phyloP scores from a whole-genome alignment of 129 eudicot species.

The Centaurea solstitialis region DNA sequence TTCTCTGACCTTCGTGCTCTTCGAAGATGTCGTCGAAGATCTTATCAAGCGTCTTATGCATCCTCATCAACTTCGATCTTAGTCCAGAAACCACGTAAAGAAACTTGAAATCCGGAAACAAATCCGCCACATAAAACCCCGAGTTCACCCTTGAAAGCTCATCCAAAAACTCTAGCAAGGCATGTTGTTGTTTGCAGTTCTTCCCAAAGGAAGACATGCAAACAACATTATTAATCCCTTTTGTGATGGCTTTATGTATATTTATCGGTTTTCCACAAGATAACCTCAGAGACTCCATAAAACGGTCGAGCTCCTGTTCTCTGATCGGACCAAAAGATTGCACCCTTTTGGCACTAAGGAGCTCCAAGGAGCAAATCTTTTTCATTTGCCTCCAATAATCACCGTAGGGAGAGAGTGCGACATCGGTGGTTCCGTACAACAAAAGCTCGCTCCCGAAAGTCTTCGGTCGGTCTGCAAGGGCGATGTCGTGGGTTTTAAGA shows the following conservation, averaged over 20 bases:
- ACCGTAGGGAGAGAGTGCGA: background rate
- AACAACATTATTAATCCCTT: conserved; percentile 1
- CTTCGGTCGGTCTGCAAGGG: conserved; percentile 10
- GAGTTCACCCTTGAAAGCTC: background rate
- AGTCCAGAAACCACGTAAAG: conserved; percentile 6
- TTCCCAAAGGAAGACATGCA: conserved; percentile 1
- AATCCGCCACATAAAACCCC: conserved; percentile 22
- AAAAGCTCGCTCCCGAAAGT: background rate
- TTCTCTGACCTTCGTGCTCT: background rate
- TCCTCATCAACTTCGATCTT: conserved; percentile 19
- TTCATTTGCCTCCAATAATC: conserved; percentile 21
- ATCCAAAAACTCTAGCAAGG: background rate
- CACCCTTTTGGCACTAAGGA: conserved; percentile 21
- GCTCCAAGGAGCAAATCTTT: conserved; percentile 8
- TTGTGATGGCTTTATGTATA: background rate
- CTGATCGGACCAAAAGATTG: background rate
- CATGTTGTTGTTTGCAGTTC: conserved; percentile 14
- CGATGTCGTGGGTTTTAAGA: conserved; percentile 10
- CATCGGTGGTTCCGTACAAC: background rate
- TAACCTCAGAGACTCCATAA: background rate
- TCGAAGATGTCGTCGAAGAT: conserved; percentile 6
- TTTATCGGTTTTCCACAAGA: background rate
- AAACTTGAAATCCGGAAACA: conserved; percentile 13
- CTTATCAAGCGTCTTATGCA: conserved; percentile 17
- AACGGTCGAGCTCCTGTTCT: background rate